These are phyloP conservation scores for Thalassia testudinum DNA, from an alignment of 116 monocot species.

Conservation along the genomic window DNA sequence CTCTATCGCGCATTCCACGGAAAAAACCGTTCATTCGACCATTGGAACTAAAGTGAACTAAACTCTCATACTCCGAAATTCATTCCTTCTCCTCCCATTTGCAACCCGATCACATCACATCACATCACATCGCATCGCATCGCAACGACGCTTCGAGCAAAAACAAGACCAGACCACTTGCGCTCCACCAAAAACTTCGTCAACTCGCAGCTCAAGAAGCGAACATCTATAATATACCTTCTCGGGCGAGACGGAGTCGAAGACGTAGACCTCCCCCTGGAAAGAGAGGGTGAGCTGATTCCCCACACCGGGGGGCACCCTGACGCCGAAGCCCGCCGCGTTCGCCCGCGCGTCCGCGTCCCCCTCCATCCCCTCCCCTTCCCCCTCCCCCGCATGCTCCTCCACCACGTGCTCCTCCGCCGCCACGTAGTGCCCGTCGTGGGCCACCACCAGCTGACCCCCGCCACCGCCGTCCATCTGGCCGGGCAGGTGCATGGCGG, in stretches of 20 bases:
- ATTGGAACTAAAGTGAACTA: too few species aligned
- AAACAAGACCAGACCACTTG: too few species aligned
- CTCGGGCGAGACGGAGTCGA: conserved; percentile 25
- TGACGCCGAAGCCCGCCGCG: background rate
- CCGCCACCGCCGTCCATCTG: conserved; percentile 2
- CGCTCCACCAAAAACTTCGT: too few species aligned
- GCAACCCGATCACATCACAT: too few species aligned
- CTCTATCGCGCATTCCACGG: too few species aligned
- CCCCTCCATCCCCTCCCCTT: conserved; percentile 1
- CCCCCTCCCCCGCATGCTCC: background rate
- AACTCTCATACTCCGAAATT: too few species aligned
- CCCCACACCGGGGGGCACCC: background rate
- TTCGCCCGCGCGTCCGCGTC: background rate
- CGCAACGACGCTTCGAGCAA: too few species aligned
- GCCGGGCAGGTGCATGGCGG: conserved; percentile 2
- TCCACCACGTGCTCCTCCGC: background rate
- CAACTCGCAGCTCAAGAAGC: background rate
- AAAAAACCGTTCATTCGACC: too few species aligned
- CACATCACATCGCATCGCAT: too few species aligned
- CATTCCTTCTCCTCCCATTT: too few species aligned
- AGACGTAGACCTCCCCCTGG: conserved; percentile 32
- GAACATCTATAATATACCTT: conserved; percentile 9
- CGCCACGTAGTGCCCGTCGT: background rate
- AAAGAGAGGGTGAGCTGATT: conserved; percentile 34
- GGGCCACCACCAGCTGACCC: background rate